Evolutionary conservation across 164 flowering plant genomes (phyloP), one percentile per base, ranked within the genome.

Genomic region (Santalum album): DNA sequence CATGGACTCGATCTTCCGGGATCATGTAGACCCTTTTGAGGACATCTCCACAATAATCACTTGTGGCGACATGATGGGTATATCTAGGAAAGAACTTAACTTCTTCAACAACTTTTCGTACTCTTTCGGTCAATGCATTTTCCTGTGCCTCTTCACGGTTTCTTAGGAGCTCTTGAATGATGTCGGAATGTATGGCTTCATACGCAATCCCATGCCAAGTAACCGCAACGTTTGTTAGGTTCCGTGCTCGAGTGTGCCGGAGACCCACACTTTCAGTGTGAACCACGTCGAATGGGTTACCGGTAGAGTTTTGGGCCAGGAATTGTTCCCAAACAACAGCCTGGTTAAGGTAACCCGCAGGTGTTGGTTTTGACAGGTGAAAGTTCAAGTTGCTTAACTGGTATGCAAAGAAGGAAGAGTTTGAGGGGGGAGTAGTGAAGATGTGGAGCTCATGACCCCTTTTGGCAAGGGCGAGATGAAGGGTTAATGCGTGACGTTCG

Each of bases 201-300:
- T 83, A 88, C 9, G 86, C 96, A 53, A 88, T 85, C 35, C 94
- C 94, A 58, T 85, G 96, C 96, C 94, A 88, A 29, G 68, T 65
- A 27, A 76, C 94, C 14, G 75, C 92, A 1, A 88, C 52, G 52
- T 79, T 80, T 1, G 69, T 45, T 3, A 83, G 24, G 54, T 77
- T 61, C 20, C 70, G 46, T 0, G 96, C 63, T 29, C 82, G 71
- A 12, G 78, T 70, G 38, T 85, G 75, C 62, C 49, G 22, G 1
- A 88, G 81, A 3, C 72, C 82, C 6, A 83, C 82, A 48, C 86
- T 80, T 49, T 78, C 86, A 3, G 80, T 69, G 58, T 80, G 86
- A 15, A 78, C 34, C 26, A 80, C 77, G 45, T 80, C 86, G 45
- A 80, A 80, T 0, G 78, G 79, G 47, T 46, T 73, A n/a, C 68